Evolutionary conservation across 495 filamentous ascomycete genomes (phyloP), one percentile per base, ranked within the genome.

Genomic region (Lepraria neglecta): DNA sequence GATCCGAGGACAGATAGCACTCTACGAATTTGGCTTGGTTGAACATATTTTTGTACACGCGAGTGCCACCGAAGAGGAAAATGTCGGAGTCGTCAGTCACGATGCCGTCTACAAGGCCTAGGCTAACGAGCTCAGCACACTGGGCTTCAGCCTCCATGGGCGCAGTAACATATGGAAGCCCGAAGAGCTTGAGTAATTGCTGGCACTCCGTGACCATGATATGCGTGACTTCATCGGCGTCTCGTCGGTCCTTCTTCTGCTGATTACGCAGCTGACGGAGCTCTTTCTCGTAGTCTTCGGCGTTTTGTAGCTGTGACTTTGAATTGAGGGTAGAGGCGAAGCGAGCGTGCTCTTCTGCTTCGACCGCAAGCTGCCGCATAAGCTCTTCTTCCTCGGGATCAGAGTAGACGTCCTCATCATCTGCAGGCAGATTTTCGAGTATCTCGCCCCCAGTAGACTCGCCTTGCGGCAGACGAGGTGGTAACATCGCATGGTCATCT

Each of bases 21-120:
- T 98, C 95, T 46, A 98, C 94, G 67, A 87, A 95, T 67, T 97
- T 97, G 73, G 91, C 89, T 67, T 88, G 87, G 71, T 96, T 97
- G 80, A 98, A 98, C 91, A 97, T 95, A 76, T 98, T 97, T 64
- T 97, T 97, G 78, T 97, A 98, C 19, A 98, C 87, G 17, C 94
- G 80, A 0, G 91, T 97, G 35, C 94, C 94, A 45, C 94, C 94
- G 68, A 98, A 98, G 14, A 98, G 82, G 69, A 98, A 97, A n/a
- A 85, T 91, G 78, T 98, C 94, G 14, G 84, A 90, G 70, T 98
- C 94, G 68, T 98, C 94, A 0, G 94, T 98, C n/a, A 98, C 91
- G 65, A 97, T 95, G 11, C 94, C 94, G 69, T 98, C 94, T 27
- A 98, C 94, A 4, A 98, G 80, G 0, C 89, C 87, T 6, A 97